These are phyloP conservation scores for Linnemannia zychae DNA, from an alignment of 192 early-diverging fungal species.

Conservation along the genomic window DNA sequence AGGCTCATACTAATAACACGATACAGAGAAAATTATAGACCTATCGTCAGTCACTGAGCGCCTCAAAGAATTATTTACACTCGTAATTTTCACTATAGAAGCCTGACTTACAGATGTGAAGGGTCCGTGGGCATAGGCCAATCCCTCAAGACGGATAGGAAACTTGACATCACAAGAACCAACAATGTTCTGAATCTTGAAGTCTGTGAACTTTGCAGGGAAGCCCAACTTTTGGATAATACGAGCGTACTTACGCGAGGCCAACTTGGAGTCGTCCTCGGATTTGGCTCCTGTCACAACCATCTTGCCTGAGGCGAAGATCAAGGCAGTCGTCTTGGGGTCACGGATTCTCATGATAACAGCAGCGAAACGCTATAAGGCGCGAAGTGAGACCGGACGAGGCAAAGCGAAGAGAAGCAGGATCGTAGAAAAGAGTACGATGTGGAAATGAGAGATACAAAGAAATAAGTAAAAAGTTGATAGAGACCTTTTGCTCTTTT, in stretches of 20 bases:
- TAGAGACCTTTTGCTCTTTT: conserved; percentile 23
- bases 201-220: conserved; percentile 97
- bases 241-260: conserved; percentile 98
- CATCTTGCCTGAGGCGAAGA: conserved; percentile 99
- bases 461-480: conserved; percentile 34
- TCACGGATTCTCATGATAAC: conserved; percentile 99
- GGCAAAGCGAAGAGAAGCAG: conserved; percentile 22
- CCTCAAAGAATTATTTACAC: not conserved
- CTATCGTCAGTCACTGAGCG: not conserved
- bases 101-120: conserved; percentile 84
- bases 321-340: conserved; percentile 98
- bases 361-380: conserved; percentile 94
- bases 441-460: not conserved
- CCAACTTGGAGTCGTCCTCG: conserved; percentile 97
- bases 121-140: conserved; percentile 93
- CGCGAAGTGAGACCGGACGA: not conserved
- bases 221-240: conserved; percentile 99
- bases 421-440: conserved; percentile 17
- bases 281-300: conserved; percentile 98
- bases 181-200: conserved; percentile 99
- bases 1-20: conserved; percentile 87
- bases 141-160: conserved; percentile 97
- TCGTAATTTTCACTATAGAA: conserved; percentile 1
- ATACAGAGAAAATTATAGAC: not conserved
- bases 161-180: conserved; percentile 99